Percentiles rank a stretch among this genome's conserved stretches.
phyloP scores from a whole-genome alignment of 2,329 filamentous ascomycete species.

The Grosmannia huntii region DNA sequence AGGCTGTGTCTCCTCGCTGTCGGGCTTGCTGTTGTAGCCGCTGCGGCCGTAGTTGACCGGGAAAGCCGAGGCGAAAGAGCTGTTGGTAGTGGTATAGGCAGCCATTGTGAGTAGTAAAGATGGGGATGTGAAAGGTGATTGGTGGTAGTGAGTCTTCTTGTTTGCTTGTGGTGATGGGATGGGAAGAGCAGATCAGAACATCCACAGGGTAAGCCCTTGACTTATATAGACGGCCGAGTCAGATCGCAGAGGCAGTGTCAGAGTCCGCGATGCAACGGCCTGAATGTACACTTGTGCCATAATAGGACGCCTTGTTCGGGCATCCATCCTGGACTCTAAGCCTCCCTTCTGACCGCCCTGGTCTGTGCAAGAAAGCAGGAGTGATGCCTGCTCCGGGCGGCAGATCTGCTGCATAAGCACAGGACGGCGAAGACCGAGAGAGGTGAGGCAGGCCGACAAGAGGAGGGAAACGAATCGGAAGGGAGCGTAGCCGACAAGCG shows the following conservation, averaged over 20 bases:
- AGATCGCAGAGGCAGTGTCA: not conserved
- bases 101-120: slow-evolving; percentile 14
- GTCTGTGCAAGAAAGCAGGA: not conserved
- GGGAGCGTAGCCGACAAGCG: not conserved
- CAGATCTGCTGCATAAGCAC: not conserved
- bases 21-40: slow-evolving; percentile 27
- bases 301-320: not conserved
- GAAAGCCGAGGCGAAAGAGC: slow-evolving; percentile 17
- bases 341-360: not conserved
- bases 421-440: not conserved
- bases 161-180: not conserved
- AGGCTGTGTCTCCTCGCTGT: slow-evolving; percentile 19
- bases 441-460: not conserved
- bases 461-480: not conserved
- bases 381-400: too few species aligned
- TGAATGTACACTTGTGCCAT: not conserved
- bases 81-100: slow-evolving; percentile 16
- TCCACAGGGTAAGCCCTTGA: not conserved
- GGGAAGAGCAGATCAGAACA: not conserved
- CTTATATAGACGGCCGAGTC: not conserved
- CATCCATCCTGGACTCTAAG: not conserved
- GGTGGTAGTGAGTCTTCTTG: not conserved
- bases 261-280: not conserved
- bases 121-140: not conserved
- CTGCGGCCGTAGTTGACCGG: slow-evolving; percentile 27